These are phyloP conservation scores for Macrotyloma uniflorum DNA, from an alignment of 306 rosid species.

Conservation along the genomic window DNA sequence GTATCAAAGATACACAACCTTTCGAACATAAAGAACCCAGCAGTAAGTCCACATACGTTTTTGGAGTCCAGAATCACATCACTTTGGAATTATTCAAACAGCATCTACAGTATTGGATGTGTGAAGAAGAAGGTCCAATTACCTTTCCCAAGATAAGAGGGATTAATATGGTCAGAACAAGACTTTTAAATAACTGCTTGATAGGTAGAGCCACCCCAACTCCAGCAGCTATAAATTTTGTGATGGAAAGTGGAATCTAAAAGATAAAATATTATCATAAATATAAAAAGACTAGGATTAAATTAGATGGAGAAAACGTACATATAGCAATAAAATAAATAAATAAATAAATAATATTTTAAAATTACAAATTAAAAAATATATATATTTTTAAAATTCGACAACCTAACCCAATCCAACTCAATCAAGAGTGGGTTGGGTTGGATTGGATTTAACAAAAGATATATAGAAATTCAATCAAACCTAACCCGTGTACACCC, in stretches of 20 bases:
- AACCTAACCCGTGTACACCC: too few species aligned
- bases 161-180: slow-evolving; percentile 66
- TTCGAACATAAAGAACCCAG: slow-evolving; percentile 4
- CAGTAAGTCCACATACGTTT: not conserved
- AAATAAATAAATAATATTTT: slow-evolving; percentile 2
- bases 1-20: not conserved
- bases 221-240: slow-evolving; percentile 81
- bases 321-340: not conserved
- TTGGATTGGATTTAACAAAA: too few species aligned
- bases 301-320: not conserved
- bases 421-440: too few species aligned
- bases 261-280: slow-evolving; percentile 45
- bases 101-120: not conserved
- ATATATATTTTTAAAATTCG: too few species aligned
- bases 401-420: too few species aligned
- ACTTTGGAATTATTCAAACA: slow-evolving; percentile 27
- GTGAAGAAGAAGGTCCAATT: slow-evolving; percentile 28
- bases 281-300: slow-evolving; percentile 7
- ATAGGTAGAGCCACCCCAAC: slow-evolving; percentile 88
- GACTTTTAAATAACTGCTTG: slow-evolving; percentile 76
- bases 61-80: slow-evolving; percentile 9
- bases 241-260: slow-evolving; percentile 84
- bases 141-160: slow-evolving; percentile 96
- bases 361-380: too few species aligned
- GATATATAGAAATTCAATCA: too few species aligned